Evolutionary conservation across 257 asterid genomes (phyloP), one percentile per base, ranked within the genome.

Genomic region (Anisodus tanguticus): DNA sequence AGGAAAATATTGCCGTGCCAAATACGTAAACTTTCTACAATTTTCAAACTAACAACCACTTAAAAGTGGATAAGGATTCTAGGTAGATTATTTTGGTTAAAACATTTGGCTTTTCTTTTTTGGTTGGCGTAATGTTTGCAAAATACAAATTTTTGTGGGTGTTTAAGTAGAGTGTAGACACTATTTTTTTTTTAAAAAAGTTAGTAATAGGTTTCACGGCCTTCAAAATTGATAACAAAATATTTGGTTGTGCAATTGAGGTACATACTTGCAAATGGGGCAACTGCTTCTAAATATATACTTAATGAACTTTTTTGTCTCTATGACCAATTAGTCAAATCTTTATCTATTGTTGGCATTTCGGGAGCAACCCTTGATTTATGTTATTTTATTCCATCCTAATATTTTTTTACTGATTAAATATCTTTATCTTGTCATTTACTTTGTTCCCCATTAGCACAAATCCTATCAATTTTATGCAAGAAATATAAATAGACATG

Each of bases 381-480:
- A 53, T 82, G 3, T 35, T 63, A 57, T 15, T 86, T 67, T 55
- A 43, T 37, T 19, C 26, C 67, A 76, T 7, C 15, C 6, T 17
- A 17, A 41, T 41, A 41, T 7, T 31, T 31, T 51, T 41, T 64
- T 12, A 26, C 79, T 74, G 22, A 78, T 69, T 84, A 67, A 71
- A 49, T 22, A 13, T 2, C 35, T 83, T 47, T 71, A 63, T 60
- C 83, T 62, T 79, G 71, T 83, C 51, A 83, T 76, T 51, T 72
- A 60, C 64, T 49, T 22, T 87, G 89, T 86, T 88, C 68, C 85
- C 85, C 60, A 71, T 60, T 87, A 87, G 85, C 84, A 22, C 79
- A 59, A 64, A 54, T 82, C 88, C 88, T 62, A 82, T 82, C 60
- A 84, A 70, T 74, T 84, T 53, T 58, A 8, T 66, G 79, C 86